phyloP scores from a whole-genome alignment of 2,329 filamentous ascomycete species.

The Pseudogymnoascus sp. region DNA sequence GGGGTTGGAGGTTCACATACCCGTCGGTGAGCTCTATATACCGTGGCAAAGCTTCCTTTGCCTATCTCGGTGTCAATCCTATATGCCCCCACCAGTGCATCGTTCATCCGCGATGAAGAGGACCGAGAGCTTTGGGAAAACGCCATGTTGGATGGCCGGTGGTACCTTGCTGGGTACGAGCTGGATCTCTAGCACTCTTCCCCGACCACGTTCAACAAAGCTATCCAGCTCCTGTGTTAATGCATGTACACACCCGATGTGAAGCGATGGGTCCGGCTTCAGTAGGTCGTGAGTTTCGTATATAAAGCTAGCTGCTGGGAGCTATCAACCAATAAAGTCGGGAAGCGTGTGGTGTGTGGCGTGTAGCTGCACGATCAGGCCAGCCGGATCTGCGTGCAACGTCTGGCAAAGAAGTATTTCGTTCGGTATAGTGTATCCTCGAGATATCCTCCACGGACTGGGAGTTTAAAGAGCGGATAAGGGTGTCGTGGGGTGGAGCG shows the following conservation, averaged over 20 bases:
- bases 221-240: not conserved
- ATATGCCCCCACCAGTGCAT: conserved; percentile 59
- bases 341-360: not conserved
- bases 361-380: conserved; percentile 8
- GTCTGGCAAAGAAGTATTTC: not conserved
- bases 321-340: conserved; percentile 4
- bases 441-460: not conserved
- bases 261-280: not conserved
- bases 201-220: conserved; percentile 1
- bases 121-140: conserved; percentile 35
- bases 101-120: conserved; percentile 32
- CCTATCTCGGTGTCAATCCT: conserved; percentile 83
- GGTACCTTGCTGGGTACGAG: not conserved
- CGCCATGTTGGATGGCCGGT: conserved; percentile 27
- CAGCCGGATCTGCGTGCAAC: conserved; percentile 7
- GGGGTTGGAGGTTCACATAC: conserved; percentile 44
- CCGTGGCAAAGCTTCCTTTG: conserved; percentile 94
- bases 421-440: conserved; percentile 5
- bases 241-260: conserved; percentile 2
- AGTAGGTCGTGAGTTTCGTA: conserved; percentile 1
- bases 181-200: not conserved
- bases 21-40: conserved; percentile 80
- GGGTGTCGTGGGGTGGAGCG: not conserved
- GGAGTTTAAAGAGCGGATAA: conserved; percentile 2
- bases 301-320: conserved; percentile 5